phyloP scores from a whole-genome alignment of 768 basidiomycete genomes.

The Lentinula aciculospora region DNA sequence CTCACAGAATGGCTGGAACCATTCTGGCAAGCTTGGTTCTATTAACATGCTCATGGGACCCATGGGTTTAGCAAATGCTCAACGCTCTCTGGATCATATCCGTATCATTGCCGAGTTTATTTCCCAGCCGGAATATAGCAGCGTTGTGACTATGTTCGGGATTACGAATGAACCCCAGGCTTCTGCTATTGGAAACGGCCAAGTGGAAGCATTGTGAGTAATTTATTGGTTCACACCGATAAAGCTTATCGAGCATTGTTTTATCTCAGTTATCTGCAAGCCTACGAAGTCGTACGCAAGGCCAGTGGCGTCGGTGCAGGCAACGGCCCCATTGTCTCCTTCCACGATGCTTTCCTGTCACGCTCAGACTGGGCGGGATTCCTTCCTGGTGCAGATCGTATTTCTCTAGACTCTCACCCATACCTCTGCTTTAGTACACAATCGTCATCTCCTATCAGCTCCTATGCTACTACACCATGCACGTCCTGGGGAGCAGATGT shows the following conservation, averaged over 20 bases:
- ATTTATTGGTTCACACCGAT: background rate
- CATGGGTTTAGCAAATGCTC: conserved; percentile 94
- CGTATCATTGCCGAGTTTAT: conserved; percentile 91
- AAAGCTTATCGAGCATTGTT: background rate
- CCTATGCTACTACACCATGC: conserved; percentile 61
- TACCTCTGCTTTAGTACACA: conserved; percentile 74
- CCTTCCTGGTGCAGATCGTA: conserved; percentile 76
- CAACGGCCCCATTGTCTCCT: conserved; percentile 79
- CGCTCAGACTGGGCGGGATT: conserved; percentile 64
- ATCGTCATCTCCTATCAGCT: conserved; percentile 51
- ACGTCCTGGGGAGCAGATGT: conserved; percentile 60
- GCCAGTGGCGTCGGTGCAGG: conserved; percentile 81
- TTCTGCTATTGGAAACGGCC: conserved; percentile 40
- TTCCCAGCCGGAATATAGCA: conserved; percentile 76
- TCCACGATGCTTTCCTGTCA: conserved; percentile 84
- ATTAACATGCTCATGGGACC: conserved; percentile 80
- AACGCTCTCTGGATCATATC: conserved; percentile 85
- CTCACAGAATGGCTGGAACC: conserved; percentile 95
- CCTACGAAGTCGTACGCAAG: conserved; percentile 74
- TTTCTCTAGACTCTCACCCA: conserved; percentile 79
- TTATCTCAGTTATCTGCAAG: conserved; percentile 64
- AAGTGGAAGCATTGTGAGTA: conserved; percentile 37
- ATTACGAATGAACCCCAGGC: conserved; percentile 84
- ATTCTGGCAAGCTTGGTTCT: conserved; percentile 77
- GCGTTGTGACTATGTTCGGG: conserved; percentile 83